Evolutionary conservation across 164 flowering plant species (phyloP).

Genomic region (Warburgia ugandensis): DNA sequence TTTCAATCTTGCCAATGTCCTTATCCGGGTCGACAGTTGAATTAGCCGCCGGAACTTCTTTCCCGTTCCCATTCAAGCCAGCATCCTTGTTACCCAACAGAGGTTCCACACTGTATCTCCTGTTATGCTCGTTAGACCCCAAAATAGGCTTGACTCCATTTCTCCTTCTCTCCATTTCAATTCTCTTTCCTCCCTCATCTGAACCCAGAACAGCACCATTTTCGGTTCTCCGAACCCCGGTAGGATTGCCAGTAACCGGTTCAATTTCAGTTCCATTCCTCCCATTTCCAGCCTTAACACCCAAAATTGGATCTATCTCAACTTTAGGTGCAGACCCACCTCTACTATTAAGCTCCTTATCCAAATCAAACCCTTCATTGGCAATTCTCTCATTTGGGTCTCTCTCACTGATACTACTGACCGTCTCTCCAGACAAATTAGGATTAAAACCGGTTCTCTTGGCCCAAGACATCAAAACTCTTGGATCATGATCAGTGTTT

Average conservation of each 20-base stretch:
- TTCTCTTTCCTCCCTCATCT: slow-evolving; percentile 21
- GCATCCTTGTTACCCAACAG: neutral
- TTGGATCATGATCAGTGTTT: slow-evolving; percentile 55
- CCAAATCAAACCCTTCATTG: slow-evolving; percentile 38
- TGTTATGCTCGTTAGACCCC: slow-evolving; percentile 23
- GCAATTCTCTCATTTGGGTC: slow-evolving; percentile 13
- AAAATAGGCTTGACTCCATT: slow-evolving; percentile 24
- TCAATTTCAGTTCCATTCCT: slow-evolving; percentile 44
- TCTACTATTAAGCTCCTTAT: slow-evolving; percentile 29
- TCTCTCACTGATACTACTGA: slow-evolving; percentile 24
- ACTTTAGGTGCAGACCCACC: slow-evolving; percentile 54
- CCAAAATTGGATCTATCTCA: slow-evolving; percentile 75
- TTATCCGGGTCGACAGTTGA: slow-evolving; percentile 29
- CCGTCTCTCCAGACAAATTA: slow-evolving; percentile 49
- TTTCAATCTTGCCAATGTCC: slow-evolving; percentile 25
- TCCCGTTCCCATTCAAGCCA: slow-evolving; percentile 15
- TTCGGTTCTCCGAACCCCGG: slow-evolving; percentile 16
- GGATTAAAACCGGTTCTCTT: slow-evolving; percentile 82
- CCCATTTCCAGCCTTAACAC: slow-evolving; percentile 25
- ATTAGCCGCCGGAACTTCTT: slow-evolving; percentile 14
- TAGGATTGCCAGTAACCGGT: slow-evolving; percentile 21
- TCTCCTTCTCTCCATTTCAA: slow-evolving; percentile 31
- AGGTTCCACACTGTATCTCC: slow-evolving; percentile 18
- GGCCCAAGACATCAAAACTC: slow-evolving; percentile 88
- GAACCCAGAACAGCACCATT: slow-evolving; percentile 19